A percentile compares a stretch with the other conserved stretches of the same genome.
Conservation (phyloP, 257 asterid genomes). For the Anisodus acutangulus region DNA sequence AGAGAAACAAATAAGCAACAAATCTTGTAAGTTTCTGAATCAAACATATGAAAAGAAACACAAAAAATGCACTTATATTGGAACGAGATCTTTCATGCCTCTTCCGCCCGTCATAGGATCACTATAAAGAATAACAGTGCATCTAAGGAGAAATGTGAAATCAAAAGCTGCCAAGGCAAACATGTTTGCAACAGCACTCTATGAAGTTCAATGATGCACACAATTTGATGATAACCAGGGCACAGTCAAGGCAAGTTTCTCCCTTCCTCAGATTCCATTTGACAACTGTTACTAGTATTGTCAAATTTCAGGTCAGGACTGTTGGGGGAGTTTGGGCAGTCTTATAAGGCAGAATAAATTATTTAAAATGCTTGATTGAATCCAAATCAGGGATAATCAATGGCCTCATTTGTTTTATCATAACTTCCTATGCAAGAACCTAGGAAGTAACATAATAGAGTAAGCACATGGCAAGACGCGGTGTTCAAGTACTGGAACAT, state of each 20-base stretch:
- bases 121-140: not conserved
- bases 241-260: not conserved
- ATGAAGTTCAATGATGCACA: not conserved
- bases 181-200: not conserved
- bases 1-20: not conserved
- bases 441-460: not conserved
- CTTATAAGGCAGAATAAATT: not conserved
- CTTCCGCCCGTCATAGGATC: not conserved
- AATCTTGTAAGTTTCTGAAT: not conserved
- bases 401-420: not conserved
- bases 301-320: conserved; percentile 19
- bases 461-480: conserved; percentile 4
- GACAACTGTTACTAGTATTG: conserved; percentile 12
- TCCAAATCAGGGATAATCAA: not conserved
- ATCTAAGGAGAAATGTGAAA: not conserved
- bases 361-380: not conserved
- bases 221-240: conserved; percentile 8
- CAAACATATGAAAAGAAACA: not conserved
- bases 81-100: conserved; percentile 3
- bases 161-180: not conserved
- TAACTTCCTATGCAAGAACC: not conserved
- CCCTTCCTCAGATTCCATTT: not conserved
- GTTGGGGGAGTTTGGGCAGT: not conserved
- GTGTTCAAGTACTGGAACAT: not conserved
- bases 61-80: not conserved